Percentiles rank a stretch among this genome's conserved stretches.
phyloP scores from a whole-genome alignment of 345 rosid genomes.

The Toxicodendron radicans region DNA sequence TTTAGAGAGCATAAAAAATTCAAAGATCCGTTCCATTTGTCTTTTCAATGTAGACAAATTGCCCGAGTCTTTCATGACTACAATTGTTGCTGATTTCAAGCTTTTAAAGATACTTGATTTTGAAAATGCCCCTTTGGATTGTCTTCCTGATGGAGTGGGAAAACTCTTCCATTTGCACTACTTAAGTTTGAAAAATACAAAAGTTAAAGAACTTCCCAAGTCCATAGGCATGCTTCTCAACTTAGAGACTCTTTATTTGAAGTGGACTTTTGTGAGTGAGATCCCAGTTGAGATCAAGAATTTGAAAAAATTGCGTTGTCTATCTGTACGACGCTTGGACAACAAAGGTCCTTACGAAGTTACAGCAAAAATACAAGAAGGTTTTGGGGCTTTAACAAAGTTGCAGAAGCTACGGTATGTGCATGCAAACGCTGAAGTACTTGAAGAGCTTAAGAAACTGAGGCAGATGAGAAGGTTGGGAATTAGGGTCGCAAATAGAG shows the following conservation, averaged over 20 bases:
- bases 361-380: no score
- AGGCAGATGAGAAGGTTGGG: slow-evolving; percentile 18
- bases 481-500: not conserved
- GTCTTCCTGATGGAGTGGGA: not conserved
- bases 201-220: not conserved
- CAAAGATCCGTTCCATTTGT: slow-evolving; percentile 12
- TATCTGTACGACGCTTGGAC: no score
- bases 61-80: not conserved
- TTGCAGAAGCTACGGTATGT: not conserved
- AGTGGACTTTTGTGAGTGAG: not conserved
- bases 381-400: no score
- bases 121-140: not conserved
- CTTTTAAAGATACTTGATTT: slow-evolving; percentile 8
- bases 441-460: not conserved
- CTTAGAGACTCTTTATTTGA: slow-evolving; percentile 5
- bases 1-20: not conserved
- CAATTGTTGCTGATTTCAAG: not conserved
- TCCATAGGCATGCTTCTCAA: slow-evolving; percentile 4
- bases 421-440: not conserved
- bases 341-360: no score
- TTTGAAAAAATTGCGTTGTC: not conserved
- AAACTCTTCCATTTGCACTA: not conserved
- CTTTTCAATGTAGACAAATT: slow-evolving; percentile 1
- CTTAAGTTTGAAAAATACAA: not conserved
- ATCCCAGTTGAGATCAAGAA: slow-evolving; percentile 1